Evolutionary conservation across 2,329 filamentous ascomycete genomes (phyloP).

Genomic region (Xylogone sp.): DNA sequence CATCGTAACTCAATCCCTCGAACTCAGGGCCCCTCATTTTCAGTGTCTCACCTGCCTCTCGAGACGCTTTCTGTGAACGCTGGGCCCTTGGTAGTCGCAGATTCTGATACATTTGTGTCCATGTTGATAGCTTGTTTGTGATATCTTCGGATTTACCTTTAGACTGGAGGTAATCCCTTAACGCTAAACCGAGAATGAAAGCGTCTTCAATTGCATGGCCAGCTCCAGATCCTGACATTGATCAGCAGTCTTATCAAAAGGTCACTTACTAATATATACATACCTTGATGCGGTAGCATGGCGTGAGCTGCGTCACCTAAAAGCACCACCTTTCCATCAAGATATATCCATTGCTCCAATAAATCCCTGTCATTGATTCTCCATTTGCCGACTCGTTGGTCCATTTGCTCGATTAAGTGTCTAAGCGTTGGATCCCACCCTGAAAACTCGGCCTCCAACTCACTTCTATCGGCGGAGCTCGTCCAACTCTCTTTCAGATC

Average conservation of each 20-base stretch:
- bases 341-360: constrained; percentile 4
- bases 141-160: not conserved
- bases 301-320: constrained; percentile 7
- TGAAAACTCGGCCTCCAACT: constrained; percentile 2
- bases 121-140: not conserved
- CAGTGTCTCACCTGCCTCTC: constrained; percentile 29
- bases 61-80: constrained; percentile 26
- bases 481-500: constrained; percentile 34
- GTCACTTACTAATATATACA: constrained; percentile 11
- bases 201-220: constrained; percentile 55
- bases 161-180: not conserved
- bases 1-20: constrained; percentile 29
- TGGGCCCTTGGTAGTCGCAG: constrained; percentile 14
- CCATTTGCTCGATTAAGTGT: not conserved
- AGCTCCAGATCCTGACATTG: constrained; percentile 44
- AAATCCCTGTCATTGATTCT: constrained; percentile 1
- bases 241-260: constrained; percentile 11
- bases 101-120: not conserved
- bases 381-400: not conserved
- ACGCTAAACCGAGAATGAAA: constrained; percentile 27
- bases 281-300: constrained; percentile 5
- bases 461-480: constrained; percentile 18
- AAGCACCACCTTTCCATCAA: constrained; percentile 4
- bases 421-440: not conserved
- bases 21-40: constrained; percentile 31